Evolutionary conservation across 805 yeast species (phyloP).

Genomic region (Zygosaccharomyces bisporus): DNA sequence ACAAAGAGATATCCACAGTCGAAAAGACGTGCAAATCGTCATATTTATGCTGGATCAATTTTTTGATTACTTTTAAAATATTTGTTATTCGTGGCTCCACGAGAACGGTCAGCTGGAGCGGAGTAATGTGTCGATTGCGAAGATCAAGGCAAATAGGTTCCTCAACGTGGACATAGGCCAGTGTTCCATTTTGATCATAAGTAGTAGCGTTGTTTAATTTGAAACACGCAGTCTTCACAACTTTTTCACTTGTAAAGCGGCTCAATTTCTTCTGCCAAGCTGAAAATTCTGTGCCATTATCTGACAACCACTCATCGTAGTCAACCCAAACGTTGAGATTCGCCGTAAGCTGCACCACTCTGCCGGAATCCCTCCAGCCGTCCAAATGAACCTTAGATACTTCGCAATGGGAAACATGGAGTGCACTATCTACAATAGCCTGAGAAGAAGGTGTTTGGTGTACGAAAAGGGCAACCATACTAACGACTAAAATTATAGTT

Average conservation of each 20-base stretch:
- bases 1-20: conserved; percentile 19
- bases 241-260: conserved; percentile 18
- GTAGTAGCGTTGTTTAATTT: conserved; percentile 28
- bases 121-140: conserved; percentile 18
- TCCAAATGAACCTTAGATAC: conserved; percentile 24
- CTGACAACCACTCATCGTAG: conserved; percentile 19
- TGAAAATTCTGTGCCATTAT: conserved; percentile 8
- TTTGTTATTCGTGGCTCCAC: conserved; percentile 29
- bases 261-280: conserved; percentile 13
- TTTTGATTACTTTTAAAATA: conserved; percentile 25
- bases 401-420: conserved; percentile 23
- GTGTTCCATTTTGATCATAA: conserved; percentile 18
- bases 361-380: conserved; percentile 33
- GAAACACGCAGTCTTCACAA: conserved; percentile 25
- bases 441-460: conserved; percentile 17
- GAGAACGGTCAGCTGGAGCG: conserved; percentile 23
- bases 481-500: neutral
- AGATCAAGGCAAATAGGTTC: conserved; percentile 28
- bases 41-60: conserved; percentile 29
- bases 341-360: conserved; percentile 20
- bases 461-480: neutral
- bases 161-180: conserved; percentile 21
- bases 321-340: conserved; percentile 17
- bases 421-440: conserved; percentile 17
- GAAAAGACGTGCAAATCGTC: conserved; percentile 29